Base-by-base conservation (phyloP, 1,139 yeast genomes). In the Taphrina wiesneri region DNA sequence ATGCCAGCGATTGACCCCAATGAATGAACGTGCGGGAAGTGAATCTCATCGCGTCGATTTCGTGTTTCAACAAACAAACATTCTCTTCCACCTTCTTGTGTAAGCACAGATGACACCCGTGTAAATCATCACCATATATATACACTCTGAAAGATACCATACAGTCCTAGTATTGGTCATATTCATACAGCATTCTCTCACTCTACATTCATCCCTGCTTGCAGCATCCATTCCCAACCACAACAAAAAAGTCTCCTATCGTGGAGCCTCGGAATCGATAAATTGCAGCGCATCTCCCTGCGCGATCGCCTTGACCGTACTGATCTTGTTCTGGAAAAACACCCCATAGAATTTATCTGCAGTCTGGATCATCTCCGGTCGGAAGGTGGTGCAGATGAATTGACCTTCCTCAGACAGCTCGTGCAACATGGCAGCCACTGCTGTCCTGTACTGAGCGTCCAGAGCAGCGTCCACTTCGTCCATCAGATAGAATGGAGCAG, bases 401-500 rank as follows among this genome's bases (percentile, higher is more conserved):
- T 93, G 99, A 6, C 96, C 95, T 49, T 79, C 77, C 17, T 72
- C 70, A 17, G 96, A 83, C 65, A 92, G 78, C 52, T 83, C 82
- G 68, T 84, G 81, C 69, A 93, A 86, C 81, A 90, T 80, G 43
- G 82, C 78, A 0, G 99, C 97, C 19, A 93, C 97, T 0, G 97
- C 86, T 0, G 90, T 84, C 72, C 99, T 83, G 75, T 92, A 92
- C 74, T 90, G 97, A 1, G 96, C 85, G 77, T 93, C 99, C 69
- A 93, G 81, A 71, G 93, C 93, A 7, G 98, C 97, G 78, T 93
- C 99, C 68, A 93, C 88, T 79, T 93, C 99, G 76, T 93, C 99
- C 76, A 93, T 91, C 65, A 93, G 78, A 74, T 93, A 93, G 75
- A 93, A 93, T 60, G 99, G 98, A 1, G 98, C 98, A 9, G 98